A percentile compares a stretch with the other conserved stretches of the same genome.
Conservation (phyloP, 768 basidiomycete species). For the Mycena capillaripes region DNA sequence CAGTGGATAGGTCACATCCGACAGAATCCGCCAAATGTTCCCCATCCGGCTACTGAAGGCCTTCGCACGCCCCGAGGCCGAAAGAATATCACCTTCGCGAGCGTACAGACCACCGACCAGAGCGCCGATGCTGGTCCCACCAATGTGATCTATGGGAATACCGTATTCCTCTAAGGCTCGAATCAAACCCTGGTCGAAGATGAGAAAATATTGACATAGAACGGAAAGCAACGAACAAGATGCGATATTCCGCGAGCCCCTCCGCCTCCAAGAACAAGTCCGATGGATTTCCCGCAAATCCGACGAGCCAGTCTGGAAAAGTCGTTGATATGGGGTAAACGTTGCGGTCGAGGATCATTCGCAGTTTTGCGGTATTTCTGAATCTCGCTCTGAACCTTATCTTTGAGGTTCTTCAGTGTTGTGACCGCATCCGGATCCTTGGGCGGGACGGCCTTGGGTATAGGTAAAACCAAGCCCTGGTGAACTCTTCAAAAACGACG, state of each 20-base stretch:
- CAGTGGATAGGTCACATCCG: constrained; percentile 93
- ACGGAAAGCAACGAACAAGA: constrained; percentile 46
- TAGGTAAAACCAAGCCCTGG: constrained; percentile 79
- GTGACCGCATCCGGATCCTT: constrained; percentile 92
- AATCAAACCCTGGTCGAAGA: constrained; percentile 81
- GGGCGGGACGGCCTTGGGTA: constrained; percentile 68
- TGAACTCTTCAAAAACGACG: constrained; percentile 17
- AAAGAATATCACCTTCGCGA: constrained; percentile 91
- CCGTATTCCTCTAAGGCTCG: constrained; percentile 92
- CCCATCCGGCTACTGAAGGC: constrained; percentile 94
- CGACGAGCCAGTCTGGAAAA: constrained; percentile 93
- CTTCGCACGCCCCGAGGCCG: constrained; percentile 87
- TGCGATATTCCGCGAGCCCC: constrained; percentile 84
- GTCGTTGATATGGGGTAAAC: constrained; percentile 88
- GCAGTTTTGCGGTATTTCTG: constrained; percentile 85
- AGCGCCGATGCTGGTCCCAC: constrained; percentile 91
- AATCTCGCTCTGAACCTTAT: constrained; percentile 91
- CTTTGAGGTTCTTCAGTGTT: constrained; percentile 93
- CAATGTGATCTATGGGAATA: constrained; percentile 95
- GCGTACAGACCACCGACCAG: constrained; percentile 97
- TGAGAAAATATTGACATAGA: constrained; percentile 14
- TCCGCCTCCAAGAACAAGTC: constrained; percentile 96
- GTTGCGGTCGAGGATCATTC: constrained; percentile 75
- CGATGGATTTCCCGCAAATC: constrained; percentile 93
- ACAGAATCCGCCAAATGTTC: constrained; percentile 94